A percentile compares a stretch with the other conserved stretches of the same genome.
phyloP scores from a whole-genome alignment of 2,329 filamentous ascomycete genomes.

The Cyphellophora europaea region DNA sequence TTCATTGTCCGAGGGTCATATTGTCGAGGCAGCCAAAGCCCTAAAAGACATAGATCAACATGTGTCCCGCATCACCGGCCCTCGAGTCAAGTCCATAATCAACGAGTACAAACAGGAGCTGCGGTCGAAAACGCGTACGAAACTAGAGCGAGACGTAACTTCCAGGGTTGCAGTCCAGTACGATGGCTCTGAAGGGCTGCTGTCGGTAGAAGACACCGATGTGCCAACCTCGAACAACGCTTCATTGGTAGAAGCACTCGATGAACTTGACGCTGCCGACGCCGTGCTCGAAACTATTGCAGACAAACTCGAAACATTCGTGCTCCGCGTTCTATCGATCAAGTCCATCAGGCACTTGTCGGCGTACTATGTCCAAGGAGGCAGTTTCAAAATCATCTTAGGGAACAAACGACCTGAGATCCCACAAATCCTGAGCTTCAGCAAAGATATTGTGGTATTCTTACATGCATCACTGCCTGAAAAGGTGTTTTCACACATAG shows the following conservation, averaged over 20 bases:
- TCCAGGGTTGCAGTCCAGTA: conserved; percentile 7
- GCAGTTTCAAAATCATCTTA: conserved; percentile 21
- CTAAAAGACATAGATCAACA: conserved; percentile 8
- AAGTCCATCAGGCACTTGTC: conserved; percentile 8
- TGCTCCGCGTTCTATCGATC: conserved; percentile 12
- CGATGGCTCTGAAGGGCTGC: background rate
- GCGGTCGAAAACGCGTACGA: conserved; percentile 9
- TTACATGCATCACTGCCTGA: conserved; percentile 41
- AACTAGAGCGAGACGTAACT: conserved; percentile 10
- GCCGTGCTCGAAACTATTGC: conserved; percentile 10
- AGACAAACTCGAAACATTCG: conserved; percentile 10
- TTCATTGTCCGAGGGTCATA: conserved; percentile 7
- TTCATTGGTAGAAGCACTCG: conserved; percentile 9
- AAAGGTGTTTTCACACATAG: conserved; percentile 45
- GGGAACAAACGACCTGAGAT: conserved; percentile 21
- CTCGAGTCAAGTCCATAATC: conserved; percentile 7
- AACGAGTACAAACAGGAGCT: conserved; percentile 13
- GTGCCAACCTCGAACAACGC: background rate
- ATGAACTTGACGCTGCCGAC: conserved; percentile 8
- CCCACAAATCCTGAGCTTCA: conserved; percentile 31
- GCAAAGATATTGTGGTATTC: conserved; percentile 39
- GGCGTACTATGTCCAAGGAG: conserved; percentile 17
- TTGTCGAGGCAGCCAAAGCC: conserved; percentile 10
- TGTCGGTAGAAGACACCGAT: background rate
- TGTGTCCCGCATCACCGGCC: conserved; percentile 3